phyloP scores from a whole-genome alignment of 2,329 filamentous ascomycete species.

The Canariomyces notabilis region DNA sequence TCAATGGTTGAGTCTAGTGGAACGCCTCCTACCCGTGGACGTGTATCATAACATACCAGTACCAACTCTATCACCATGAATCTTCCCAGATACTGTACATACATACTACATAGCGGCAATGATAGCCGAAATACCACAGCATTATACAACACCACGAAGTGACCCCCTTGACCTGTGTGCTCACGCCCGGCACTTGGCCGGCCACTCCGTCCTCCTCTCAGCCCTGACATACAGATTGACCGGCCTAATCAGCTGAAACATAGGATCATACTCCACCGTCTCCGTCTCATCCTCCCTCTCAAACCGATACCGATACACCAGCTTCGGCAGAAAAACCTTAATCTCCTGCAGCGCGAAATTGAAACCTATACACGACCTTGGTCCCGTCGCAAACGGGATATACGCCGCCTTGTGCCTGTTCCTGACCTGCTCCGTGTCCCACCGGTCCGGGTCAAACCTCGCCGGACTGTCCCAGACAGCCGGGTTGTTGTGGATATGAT shows the following conservation, averaged over 20 bases:
- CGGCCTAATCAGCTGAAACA: slow-evolving; percentile 54
- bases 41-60: too few relatives aligned
- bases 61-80: too few relatives aligned
- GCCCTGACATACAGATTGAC: slow-evolving; percentile 50
- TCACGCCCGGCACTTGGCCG: slow-evolving; percentile 1
- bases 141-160: too few relatives aligned
- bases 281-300: slow-evolving; percentile 41
- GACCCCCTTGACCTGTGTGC: too few relatives aligned
- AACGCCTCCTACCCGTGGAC: too few relatives aligned
- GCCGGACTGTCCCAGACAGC: slow-evolving; percentile 53
- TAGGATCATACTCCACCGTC: slow-evolving; percentile 53
- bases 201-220: slow-evolving; percentile 44
- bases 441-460: slow-evolving; percentile 55
- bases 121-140: too few relatives aligned
- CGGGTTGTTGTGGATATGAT: slow-evolving; percentile 49
- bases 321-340: slow-evolving; percentile 53
- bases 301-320: slow-evolving; percentile 56
- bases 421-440: slow-evolving; percentile 51
- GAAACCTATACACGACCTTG: slow-evolving; percentile 57
- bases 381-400: slow-evolving; percentile 54
- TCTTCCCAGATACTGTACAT: too few relatives aligned
- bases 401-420: slow-evolving; percentile 48
- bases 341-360: slow-evolving; percentile 59
- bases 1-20: too few relatives aligned
- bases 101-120: too few relatives aligned